phyloP scores from a whole-genome alignment of 768 basidiomycete species.

The Auriscalpium vulgare region DNA sequence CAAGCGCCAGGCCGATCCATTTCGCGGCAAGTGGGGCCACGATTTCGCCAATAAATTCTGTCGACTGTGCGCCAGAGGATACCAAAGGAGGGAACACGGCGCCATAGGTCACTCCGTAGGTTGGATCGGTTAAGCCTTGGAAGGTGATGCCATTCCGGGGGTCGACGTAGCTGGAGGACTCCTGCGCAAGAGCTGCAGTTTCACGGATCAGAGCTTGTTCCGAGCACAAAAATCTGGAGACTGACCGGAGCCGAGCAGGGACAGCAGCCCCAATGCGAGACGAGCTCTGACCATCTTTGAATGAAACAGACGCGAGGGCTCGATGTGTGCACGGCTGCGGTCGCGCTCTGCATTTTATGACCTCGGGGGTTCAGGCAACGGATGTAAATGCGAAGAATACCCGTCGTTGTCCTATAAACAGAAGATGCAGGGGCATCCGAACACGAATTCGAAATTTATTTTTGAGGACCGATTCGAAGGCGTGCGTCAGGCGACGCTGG shows the following conservation, averaged over 20 bases:
- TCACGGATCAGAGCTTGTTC: background rate
- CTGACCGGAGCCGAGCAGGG: constrained; percentile 34
- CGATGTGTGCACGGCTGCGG: background rate
- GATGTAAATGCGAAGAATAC: background rate
- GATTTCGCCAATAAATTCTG: constrained; percentile 58
- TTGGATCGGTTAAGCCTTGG: constrained; percentile 27
- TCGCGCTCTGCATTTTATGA: background rate
- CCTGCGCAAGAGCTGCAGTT: constrained; percentile 34
- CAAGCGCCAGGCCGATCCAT: constrained; percentile 51
- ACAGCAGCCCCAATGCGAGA: constrained; percentile 28
- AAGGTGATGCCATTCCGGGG: constrained; percentile 51
- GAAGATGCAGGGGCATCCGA: background rate
- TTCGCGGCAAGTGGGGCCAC: constrained; percentile 44
- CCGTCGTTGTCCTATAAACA: background rate
- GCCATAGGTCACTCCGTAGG: constrained; percentile 32
- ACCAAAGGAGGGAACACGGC: constrained; percentile 44
- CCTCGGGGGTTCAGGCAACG: background rate
- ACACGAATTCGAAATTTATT: too few species aligned
- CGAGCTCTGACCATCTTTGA: constrained; percentile 15
- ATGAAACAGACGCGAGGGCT: background rate
- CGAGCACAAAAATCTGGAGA: background rate
- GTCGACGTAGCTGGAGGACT: constrained; percentile 37
- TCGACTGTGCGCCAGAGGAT: constrained; percentile 29
- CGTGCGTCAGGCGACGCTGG: too few species aligned
- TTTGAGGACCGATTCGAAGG: too few species aligned